phyloP scores from a whole-genome alignment of 768 basidiomycete genomes.

The Leccinum uliginosum region DNA sequence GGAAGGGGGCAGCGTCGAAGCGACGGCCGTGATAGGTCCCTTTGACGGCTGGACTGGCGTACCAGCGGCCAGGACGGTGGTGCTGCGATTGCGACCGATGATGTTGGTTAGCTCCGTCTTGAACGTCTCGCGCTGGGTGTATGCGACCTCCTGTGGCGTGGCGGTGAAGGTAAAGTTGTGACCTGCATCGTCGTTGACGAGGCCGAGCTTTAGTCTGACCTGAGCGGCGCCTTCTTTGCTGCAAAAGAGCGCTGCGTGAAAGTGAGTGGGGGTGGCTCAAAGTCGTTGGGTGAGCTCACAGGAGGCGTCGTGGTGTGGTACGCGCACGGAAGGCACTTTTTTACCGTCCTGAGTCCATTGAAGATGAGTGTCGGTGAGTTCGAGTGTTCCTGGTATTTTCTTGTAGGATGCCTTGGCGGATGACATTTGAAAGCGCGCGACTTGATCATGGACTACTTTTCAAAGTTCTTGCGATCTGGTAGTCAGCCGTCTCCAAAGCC shows the following conservation, averaged over 20 bases:
- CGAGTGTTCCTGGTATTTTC: conserved; percentile 70
- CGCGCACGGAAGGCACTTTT: conserved; percentile 57
- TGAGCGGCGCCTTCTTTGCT: conserved; percentile 81
- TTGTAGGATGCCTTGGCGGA: conserved; percentile 37
- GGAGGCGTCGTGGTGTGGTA: conserved; percentile 54
- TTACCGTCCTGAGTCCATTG: conserved; percentile 80
- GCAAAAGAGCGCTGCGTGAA: conserved; percentile 65
- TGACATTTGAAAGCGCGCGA: conserved; percentile 13
- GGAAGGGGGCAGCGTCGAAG: conserved; percentile 11
- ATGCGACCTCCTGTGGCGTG: conserved; percentile 51
- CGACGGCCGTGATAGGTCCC: conserved; percentile 18
- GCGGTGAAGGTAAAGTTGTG: conserved; percentile 83
- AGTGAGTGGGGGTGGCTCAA: conserved; percentile 1
- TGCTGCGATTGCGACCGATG: conserved; percentile 66
- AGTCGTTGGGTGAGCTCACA: conserved; percentile 37
- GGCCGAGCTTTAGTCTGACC: conserved; percentile 71
- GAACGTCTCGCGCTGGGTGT: conserved; percentile 75
- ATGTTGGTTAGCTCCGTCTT: conserved; percentile 75
- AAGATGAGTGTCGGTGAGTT: conserved; percentile 68
- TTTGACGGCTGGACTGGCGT: conserved; percentile 23
- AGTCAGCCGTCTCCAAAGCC: conserved; percentile 44
- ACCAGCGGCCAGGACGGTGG: conserved; percentile 16
- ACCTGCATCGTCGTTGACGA: conserved; percentile 64
- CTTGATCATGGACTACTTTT: conserved; percentile 74
- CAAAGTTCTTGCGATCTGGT: conserved; percentile 59